These are phyloP conservation scores for Rhododendron henanense DNA, from an alignment of 148 eudicot genomes.

Conservation along the genomic window DNA sequence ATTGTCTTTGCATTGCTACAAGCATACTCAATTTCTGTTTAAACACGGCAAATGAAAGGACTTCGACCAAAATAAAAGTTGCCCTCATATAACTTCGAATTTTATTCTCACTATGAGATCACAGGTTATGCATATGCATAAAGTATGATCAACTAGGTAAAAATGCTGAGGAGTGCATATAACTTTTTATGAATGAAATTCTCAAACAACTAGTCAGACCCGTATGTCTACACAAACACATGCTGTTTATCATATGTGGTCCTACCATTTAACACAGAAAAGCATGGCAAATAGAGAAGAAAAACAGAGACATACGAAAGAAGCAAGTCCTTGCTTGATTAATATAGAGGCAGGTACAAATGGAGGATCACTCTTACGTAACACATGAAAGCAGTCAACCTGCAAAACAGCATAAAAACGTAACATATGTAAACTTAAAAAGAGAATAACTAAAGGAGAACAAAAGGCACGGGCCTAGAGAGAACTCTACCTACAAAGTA, in stretches of 20 bases:
- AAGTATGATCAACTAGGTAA: neutral
- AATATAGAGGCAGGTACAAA: slow-evolving; percentile 77
- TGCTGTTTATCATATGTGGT: neutral
- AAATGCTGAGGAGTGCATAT: neutral
- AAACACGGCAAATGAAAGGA: neutral
- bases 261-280: neutral
- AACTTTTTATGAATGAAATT: neutral
- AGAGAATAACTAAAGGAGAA: neutral
- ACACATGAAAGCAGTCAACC: slow-evolving; percentile 94
- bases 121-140: neutral
- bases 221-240: neutral
- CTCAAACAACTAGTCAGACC: neutral
- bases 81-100: neutral
- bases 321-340: slow-evolving; percentile 80
- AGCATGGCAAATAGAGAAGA: slow-evolving; percentile 4
- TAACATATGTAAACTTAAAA: neutral
- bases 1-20: neutral
- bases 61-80: neutral
- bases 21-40: neutral
- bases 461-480: neutral
- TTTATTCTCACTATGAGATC: neutral
- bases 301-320: slow-evolving; percentile 59
- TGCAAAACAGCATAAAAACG: slow-evolving; percentile 25
- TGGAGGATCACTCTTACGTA: slow-evolving; percentile 94
- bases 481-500: neutral